Base-by-base conservation (phyloP, 495 filamentous ascomycete species). In the Penicillium steckii region DNA sequence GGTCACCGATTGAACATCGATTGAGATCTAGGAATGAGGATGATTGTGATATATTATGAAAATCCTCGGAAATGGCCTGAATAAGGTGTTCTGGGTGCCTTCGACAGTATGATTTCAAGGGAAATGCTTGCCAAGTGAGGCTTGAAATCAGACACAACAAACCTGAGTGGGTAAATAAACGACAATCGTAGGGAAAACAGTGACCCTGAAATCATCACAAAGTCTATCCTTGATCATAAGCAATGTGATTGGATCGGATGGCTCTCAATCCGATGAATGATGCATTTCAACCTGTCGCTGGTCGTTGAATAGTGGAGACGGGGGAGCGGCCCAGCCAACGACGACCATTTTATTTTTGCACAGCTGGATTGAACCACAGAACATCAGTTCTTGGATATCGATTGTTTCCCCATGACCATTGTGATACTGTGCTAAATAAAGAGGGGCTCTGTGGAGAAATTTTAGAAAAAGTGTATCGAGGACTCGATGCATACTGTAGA, bases 331-430 rank as follows among this genome's bases (percentile, higher is more conserved):
- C 46, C 46, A 38, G 41, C 53, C 46, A 55, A 55, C 53, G 29
- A 46, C 52, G 12, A 4, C 2, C 53, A 18, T 50, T 55, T 47
- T 55, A 55, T 55, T 55, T 50, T 55, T 42, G 41, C 29, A 19
- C 42, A 18, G 22, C 22, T 44, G 52, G 52, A 19, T 22, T 32
- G 53, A 55, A 50, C 53, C 53, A 46, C 6, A 40, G 19, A 4
- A 40, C 29, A 13, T 17, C 48, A 18, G n/a, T n/a, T 15, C 19
- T 40, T 18, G 50, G 49, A 26, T 52, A 2, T 6, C 12, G 18
- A 23, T 41, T 23, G 18, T 41, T 41, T 41, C 4, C 38, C 38
- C 38, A 21, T 41, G 38, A 41, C 38, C 13, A n/a, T 18, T 15
- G 33, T 9, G 29, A 32, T 32, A 32, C 29, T 13, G 10, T 9